Conservation (phyloP, 2,329 filamentous ascomycete species). For the Fusarium sp. region DNA sequence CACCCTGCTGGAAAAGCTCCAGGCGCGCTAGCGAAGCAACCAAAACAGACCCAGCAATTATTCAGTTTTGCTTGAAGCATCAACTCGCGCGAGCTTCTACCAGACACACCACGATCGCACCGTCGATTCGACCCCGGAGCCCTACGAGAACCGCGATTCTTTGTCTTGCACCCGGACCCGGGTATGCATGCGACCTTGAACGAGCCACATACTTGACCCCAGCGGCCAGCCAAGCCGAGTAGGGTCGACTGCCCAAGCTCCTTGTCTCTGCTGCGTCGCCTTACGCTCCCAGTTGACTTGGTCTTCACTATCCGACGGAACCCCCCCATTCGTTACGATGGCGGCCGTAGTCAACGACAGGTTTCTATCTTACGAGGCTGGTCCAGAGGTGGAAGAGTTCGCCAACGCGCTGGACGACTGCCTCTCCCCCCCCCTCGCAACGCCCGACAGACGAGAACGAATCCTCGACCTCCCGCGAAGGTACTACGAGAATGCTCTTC, state of each 20-base stretch:
- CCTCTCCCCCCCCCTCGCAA: constrained; percentile 64
- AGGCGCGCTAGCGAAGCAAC: constrained; percentile 46
- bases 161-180: constrained; percentile 19
- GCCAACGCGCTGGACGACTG: constrained; percentile 87
- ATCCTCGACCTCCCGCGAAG: constrained; percentile 73
- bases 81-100: constrained; percentile 34
- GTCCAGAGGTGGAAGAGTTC: constrained; percentile 89
- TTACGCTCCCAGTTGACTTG: constrained; percentile 1
- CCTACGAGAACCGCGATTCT: constrained; percentile 23
- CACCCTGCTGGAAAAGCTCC: constrained; percentile 19
- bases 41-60: constrained; percentile 46
- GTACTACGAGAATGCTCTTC: constrained; percentile 72
- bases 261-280: constrained; percentile 8
- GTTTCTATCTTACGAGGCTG: constrained; percentile 58
- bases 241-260: constrained; percentile 44
- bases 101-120: constrained; percentile 25
- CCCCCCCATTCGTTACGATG: constrained; percentile 30
- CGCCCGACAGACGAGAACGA: constrained; percentile 72
- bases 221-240: constrained; percentile 46
- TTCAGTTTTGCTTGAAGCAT: constrained; percentile 39
- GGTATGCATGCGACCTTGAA: constrained; percentile 46
- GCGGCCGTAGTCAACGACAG: constrained; percentile 24
- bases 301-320: background rate
- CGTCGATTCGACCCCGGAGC: constrained; percentile 11
- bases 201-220: constrained; percentile 42